Evolutionary conservation across 2,329 filamentous ascomycete species (phyloP).

Genomic region (Chaetomium olivaceum): DNA sequence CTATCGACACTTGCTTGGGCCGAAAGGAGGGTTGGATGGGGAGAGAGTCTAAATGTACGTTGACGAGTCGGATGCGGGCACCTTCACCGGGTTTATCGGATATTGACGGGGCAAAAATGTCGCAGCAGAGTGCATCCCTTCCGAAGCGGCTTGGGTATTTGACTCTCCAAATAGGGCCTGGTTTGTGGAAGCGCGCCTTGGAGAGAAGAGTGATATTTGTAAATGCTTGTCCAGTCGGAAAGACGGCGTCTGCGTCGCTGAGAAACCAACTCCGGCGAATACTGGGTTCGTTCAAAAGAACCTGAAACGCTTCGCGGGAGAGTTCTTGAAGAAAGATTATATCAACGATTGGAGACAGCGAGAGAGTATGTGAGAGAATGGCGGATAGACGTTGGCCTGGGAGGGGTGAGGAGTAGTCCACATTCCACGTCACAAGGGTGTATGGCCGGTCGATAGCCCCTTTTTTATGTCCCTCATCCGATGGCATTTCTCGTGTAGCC

Average conservation of each 20-base stretch:
- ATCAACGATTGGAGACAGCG: neutral
- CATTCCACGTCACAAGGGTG: constrained; percentile 14
- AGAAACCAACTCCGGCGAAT: constrained; percentile 4
- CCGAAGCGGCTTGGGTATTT: constrained; percentile 6
- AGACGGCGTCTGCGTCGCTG: constrained; percentile 5
- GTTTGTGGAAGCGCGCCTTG: constrained; percentile 5
- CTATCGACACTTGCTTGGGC: constrained; percentile 2
- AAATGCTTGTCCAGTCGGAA: constrained; percentile 5
- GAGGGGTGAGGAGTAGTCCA: constrained; percentile 7
- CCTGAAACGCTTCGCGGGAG: neutral
- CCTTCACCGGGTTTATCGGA: neutral
- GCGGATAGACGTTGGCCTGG: neutral
- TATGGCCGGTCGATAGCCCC: neutral
- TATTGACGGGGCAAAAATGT: neutral
- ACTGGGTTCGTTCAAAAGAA: neutral
- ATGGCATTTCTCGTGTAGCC: neutral
- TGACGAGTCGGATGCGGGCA: neutral
- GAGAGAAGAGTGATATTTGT: constrained; percentile 12
- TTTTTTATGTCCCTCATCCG: neutral
- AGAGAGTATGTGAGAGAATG: neutral
- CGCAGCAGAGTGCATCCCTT: constrained; percentile 13
- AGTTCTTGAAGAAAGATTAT: constrained; percentile 11
- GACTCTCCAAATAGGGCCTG: constrained; percentile 2
- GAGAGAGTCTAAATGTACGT: constrained; percentile 16
- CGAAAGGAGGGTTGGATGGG: constrained; percentile 13